These are phyloP conservation scores for Stylosanthes scabra DNA, from an alignment of 331 rosid genomes.

Conservation along the genomic window DNA sequence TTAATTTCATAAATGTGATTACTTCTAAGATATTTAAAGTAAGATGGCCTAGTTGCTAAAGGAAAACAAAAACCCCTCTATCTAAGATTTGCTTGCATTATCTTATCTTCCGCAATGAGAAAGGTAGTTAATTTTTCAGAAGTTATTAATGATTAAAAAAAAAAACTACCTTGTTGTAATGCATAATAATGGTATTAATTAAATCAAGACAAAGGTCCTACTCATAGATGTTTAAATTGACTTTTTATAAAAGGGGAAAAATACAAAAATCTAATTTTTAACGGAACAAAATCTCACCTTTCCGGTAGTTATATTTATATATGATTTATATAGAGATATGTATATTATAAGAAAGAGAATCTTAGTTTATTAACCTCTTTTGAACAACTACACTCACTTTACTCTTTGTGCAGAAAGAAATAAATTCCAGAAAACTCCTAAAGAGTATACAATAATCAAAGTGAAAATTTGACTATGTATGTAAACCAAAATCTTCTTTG, in stretches of 20 bases:
- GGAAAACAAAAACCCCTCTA: background rate
- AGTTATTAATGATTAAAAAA: background rate
- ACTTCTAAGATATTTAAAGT: background rate
- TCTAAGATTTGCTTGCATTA: background rate
- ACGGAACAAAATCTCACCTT: slow-evolving; percentile 30
- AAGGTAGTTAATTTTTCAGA: background rate
- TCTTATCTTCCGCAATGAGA: background rate
- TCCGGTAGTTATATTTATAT: background rate
- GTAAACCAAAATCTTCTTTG: background rate
- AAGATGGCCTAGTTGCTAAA: background rate
- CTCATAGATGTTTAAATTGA: background rate
- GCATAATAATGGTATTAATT: slow-evolving; percentile 1
- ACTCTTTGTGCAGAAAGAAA: slow-evolving; percentile 17
- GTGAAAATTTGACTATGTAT: slow-evolving; percentile 14
- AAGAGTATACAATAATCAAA: slow-evolving; percentile 11
- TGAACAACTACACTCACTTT: slow-evolving; percentile 27
- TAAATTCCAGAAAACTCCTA: background rate
- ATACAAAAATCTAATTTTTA: slow-evolving; percentile 27
- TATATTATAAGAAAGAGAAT: slow-evolving; percentile 23
- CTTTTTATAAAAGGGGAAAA: slow-evolving; percentile 16
- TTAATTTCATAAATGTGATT: background rate
- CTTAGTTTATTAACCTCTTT: slow-evolving; percentile 24
- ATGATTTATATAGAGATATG: background rate
- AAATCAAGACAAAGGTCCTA: slow-evolving; percentile 12
- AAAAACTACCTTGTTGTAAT: background rate